Percentiles rank a stretch among this genome's conserved stretches.
phyloP scores from a whole-genome alignment of 306 rosid species.

The Myrica gale region DNA sequence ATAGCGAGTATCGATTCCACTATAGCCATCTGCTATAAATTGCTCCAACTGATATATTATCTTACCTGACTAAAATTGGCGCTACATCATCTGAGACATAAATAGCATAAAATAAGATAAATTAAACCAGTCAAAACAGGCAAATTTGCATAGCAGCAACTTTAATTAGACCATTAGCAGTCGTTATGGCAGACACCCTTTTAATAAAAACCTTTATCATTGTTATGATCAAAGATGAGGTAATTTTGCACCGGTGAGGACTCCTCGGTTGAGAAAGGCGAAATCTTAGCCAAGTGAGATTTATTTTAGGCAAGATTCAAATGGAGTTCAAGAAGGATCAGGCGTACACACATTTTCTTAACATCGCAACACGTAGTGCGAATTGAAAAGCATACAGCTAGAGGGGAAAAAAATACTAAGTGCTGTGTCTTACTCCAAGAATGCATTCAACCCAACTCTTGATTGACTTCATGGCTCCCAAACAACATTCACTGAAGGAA shows the following conservation, averaged over 20 bases:
- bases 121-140: constrained; percentile 5
- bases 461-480: neutral
- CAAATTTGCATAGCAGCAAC: neutral
- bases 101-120: neutral
- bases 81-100: constrained; percentile 18
- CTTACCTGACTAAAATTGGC: constrained; percentile 1
- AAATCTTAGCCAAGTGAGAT: neutral
- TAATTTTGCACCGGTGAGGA: neutral
- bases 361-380: no score
- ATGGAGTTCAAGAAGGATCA: neutral
- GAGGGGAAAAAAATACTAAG: neutral
- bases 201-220: neutral
- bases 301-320: neutral
- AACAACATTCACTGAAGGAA: neutral
- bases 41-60: neutral
- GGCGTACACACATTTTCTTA: neutral
- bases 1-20: constrained; percentile 64
- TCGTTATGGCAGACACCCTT: neutral
- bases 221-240: neutral
- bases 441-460: constrained; percentile 4
- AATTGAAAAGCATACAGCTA: no score
- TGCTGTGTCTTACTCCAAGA: neutral
- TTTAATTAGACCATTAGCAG: neutral
- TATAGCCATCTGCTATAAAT: constrained; percentile 45
- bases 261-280: neutral